Conservation (phyloP, 371 early-diverging fungal genomes). For the Rhizopus arrhizus region DNA sequence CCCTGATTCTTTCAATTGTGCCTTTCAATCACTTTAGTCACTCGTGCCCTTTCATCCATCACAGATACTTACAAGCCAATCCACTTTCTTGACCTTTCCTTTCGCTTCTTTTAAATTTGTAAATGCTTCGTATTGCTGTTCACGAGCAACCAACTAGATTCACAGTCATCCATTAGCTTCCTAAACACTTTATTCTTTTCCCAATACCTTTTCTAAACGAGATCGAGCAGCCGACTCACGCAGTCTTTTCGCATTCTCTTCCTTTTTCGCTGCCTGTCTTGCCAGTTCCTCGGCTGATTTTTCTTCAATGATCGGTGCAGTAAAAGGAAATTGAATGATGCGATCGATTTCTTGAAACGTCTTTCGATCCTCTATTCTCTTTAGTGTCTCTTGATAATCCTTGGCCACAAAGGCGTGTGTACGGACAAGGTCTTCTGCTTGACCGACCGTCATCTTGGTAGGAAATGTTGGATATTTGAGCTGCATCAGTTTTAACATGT, state of each 20-base stretch:
- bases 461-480: constrained; percentile 91
- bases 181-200: constrained; percentile 1
- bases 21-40: constrained; percentile 34
- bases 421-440: constrained; percentile 73
- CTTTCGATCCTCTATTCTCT: constrained; percentile 53
- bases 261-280: constrained; percentile 69
- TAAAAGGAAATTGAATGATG: constrained; percentile 76
- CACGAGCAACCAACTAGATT: constrained; percentile 55
- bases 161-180: not conserved
- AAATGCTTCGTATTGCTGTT: constrained; percentile 62
- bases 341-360: constrained; percentile 61
- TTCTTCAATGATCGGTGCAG: constrained; percentile 69
- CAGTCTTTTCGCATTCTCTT: constrained; percentile 74
- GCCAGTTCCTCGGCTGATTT: constrained; percentile 80
- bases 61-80: constrained; percentile 62
- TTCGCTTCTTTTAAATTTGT: constrained; percentile 59
- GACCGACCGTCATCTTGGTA: constrained; percentile 71
- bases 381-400: constrained; percentile 72
- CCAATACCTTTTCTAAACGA: constrained; percentile 75
- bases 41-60: no score
- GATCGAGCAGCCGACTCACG: constrained; percentile 80
- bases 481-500: constrained; percentile 84
- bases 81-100: constrained; percentile 50
- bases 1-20: constrained; percentile 63
- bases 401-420: constrained; percentile 71